Base-by-base conservation (phyloP, 1,284 basidiomycete species). In the Paramarasmius palmivorus region DNA sequence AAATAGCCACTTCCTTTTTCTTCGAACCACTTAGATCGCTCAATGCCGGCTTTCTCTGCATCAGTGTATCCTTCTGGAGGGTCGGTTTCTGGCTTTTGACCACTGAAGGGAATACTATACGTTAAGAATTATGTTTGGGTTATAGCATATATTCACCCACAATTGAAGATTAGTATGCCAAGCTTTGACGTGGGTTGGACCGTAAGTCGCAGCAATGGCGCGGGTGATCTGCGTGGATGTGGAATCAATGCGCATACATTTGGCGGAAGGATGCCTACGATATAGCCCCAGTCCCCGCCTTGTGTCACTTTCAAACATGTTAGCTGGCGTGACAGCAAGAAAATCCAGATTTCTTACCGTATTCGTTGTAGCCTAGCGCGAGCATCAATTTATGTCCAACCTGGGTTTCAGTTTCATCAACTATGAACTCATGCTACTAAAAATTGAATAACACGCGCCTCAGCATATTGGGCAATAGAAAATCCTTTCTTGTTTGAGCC, bases 241-340 rank as follows among this genome's bases (percentile, higher is more conserved):
- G 29, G 7, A 32, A 32, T 32, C 29, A 32, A 14, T 34, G 7
- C 32, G 12, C 10, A 22, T 20, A 12, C 3, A 10, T 26, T n/a
- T n/a, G n/a, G n/a, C n/a, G n/a, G n/a, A n/a, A n/a, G 15, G 10
- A 19, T 17, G 22, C 50, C 19, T 60, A 79, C 78, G 0, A 64
- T 1, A 49, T 59, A 60, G 41, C 80, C 81, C 79, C 77, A 82
- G 57, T 83, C 81, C 4, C 81, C 81, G 19, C 77, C 81, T 64
- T 83, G 76, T 0, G 73, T 73, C n/a, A 78, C 79, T 82, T 23
- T 7, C 34, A 55, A 22, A 17, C 9, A 40, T 10, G 17, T 19
- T 10, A 40, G 22, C 10, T 15, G 39, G 1, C 68, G 4, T 73
- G 12, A 6, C 29, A 6, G 12, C 7, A 32, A 32, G 29, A 12